Percentiles rank a stretch among this genome's conserved stretches.
Conservation (phyloP, 352 stramenopile genomes). For the Phytophthora agathidicida region DNA sequence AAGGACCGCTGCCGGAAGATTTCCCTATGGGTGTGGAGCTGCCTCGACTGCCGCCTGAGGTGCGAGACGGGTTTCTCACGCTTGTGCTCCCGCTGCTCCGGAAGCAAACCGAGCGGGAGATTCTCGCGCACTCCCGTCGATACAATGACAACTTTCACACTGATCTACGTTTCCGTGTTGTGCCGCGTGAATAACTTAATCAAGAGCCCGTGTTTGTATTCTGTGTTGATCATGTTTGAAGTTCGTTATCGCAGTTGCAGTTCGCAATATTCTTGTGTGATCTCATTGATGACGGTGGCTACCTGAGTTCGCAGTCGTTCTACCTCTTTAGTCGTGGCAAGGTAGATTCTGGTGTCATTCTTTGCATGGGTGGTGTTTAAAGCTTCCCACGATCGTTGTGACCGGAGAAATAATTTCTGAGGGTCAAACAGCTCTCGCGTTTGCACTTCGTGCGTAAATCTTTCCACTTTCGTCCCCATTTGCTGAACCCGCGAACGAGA, state of each 20-base stretch:
- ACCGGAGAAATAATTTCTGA: slow-evolving; percentile 51
- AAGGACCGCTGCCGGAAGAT: slow-evolving; percentile 44
- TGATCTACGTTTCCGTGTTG: slow-evolving; percentile 71
- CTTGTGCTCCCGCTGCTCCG: slow-evolving; percentile 82
- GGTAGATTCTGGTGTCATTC: neutral
- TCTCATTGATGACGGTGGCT: slow-evolving; percentile 54
- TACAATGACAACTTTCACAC: slow-evolving; percentile 68
- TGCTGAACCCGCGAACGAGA: slow-evolving; percentile 43
- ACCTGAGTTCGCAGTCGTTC: slow-evolving; percentile 48
- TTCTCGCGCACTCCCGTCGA: slow-evolving; percentile 64
- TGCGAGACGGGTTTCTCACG: slow-evolving; percentile 79
- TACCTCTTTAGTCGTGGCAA: slow-evolving; percentile 41
- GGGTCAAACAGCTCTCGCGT: slow-evolving; percentile 51
- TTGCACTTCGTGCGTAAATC: slow-evolving; percentile 42
- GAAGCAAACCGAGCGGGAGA: slow-evolving; percentile 65
- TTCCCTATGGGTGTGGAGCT: slow-evolving; percentile 76
- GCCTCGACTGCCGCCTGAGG: slow-evolving; percentile 63
- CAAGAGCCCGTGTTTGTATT: neutral
- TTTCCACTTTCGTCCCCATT: slow-evolving; percentile 57
- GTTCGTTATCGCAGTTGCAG: slow-evolving; percentile 40
- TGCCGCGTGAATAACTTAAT: slow-evolving; percentile 48
- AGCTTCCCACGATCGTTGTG: slow-evolving; percentile 26
- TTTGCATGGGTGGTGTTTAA: neutral
- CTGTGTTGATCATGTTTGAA: slow-evolving; percentile 1
- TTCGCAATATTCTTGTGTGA: slow-evolving; percentile 55